Evolutionary conservation across 768 basidiomycete genomes (phyloP), one percentile per base, ranked within the genome.

Genomic region (Neoboletus brunneissimus): DNA sequence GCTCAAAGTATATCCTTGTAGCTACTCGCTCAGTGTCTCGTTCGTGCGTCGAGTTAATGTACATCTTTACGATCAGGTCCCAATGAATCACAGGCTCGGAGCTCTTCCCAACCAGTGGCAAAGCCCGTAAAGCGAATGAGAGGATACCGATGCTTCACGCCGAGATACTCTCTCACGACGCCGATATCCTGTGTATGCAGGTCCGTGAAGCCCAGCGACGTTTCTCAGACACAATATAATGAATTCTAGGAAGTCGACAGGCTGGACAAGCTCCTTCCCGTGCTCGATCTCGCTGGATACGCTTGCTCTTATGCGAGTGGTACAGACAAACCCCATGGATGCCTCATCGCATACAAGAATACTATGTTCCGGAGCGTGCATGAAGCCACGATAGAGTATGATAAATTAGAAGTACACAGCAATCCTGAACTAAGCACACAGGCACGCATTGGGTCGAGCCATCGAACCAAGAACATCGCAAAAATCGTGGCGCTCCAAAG

Each of bases 141-240:
- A 79, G 94, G 58, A 83, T 85, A 62, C 81, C 83, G 16, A 89
- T 94, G 88, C 74, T 93, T 15, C 80, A 84, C 56, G 75, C 78
- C 48, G 95, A 97, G 70, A 78, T 96, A n/a, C 71, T 82, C 16
- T 79, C 80, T 3, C 82, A 88, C 55, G 65, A 81, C n/a, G 84
- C 89, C 2, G 91, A 95, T 70, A 81, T 97, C 25, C 72, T 94
- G 43, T 96, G 94, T 68, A 79, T 97, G 43, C 94, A 97, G 78
- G 94, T 88, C 68, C 57, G 73, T 65, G 29, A 29, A 23, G 55
- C 51, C 18, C 23, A 34, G 15, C 38, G 25, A 27, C 22, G 41
- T 18, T 35, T 29, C 23, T 42, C 34, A 12, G 43, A 44, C 41
- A 25, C 9, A 43, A 44, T 51, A 44, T 49, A 22, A 48, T 44